These are phyloP conservation scores for Debaryomyces robertsiae DNA, from an alignment of 1,139 yeast species.

Conservation along the genomic window DNA sequence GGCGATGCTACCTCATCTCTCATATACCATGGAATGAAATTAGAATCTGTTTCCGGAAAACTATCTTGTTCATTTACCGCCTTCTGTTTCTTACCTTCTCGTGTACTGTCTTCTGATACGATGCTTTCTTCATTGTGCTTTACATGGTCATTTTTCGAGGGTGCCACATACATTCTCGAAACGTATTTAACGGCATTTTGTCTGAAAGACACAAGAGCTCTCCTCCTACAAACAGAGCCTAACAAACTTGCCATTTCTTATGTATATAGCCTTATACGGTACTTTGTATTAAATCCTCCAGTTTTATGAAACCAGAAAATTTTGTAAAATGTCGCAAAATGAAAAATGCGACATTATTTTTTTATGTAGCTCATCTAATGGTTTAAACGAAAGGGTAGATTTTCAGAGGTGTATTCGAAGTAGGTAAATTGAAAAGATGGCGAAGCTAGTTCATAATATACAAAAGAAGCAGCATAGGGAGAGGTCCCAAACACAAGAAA, in stretches of 20 bases:
- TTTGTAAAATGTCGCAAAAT: constrained; percentile 1
- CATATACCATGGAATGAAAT: constrained; percentile 62
- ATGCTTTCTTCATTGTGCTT: neutral
- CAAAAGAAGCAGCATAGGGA: constrained; percentile 97
- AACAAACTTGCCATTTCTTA: constrained; percentile 3
- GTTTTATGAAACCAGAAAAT: no score
- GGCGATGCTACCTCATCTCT: constrained; percentile 52
- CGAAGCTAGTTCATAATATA: constrained; percentile 79
- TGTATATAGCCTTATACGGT: no score
- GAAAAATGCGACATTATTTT: constrained; percentile 12
- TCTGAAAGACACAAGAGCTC: neutral
- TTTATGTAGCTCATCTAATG: constrained; percentile 12
- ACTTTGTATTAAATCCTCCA: no score
- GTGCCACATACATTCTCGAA: no score
- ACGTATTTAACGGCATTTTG: neutral
- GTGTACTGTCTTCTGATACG: neutral
- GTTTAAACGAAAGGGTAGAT: neutral
- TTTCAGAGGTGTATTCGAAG: neutral
- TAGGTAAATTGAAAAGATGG: constrained; percentile 47
- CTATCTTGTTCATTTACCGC: neutral
- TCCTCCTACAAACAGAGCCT: constrained; percentile 1
- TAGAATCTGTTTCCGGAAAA: constrained; percentile 7
- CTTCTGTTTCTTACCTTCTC: neutral
- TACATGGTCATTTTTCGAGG: neutral
- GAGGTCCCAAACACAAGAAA: constrained; percentile 78